These are phyloP conservation scores for Pyrrhoderma noxium DNA, from an alignment of 1,284 basidiomycete species.

Conservation along the genomic window DNA sequence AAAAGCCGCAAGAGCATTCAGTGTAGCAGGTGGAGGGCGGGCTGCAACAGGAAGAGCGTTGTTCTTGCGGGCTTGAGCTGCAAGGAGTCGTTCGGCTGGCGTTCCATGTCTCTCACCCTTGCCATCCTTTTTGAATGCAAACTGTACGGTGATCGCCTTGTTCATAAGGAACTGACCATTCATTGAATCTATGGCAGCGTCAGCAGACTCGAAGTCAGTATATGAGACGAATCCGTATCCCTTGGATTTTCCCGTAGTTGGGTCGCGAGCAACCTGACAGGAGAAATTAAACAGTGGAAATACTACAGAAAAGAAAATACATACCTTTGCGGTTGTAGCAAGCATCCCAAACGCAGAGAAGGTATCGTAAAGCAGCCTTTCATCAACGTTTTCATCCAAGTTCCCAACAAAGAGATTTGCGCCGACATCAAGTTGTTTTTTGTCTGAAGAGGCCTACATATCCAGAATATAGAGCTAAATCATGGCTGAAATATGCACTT, in stretches of 20 bases:
- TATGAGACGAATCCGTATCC: slow-evolving; percentile 96
- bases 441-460: slow-evolving; percentile 81
- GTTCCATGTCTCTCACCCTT: slow-evolving; percentile 98
- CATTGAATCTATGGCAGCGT: slow-evolving; percentile 95
- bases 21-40: slow-evolving; percentile 61
- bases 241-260: slow-evolving; percentile 79
- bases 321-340: slow-evolving; percentile 89
- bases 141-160: slow-evolving; percentile 93
- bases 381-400: slow-evolving; percentile 90
- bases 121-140: slow-evolving; percentile 98
- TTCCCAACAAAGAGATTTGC: slow-evolving; percentile 97
- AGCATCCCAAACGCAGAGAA: slow-evolving; percentile 93
- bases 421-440: slow-evolving; percentile 96
- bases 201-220: slow-evolving; percentile 95
- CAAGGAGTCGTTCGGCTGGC: slow-evolving; percentile 88
- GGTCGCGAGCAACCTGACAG: slow-evolving; percentile 82
- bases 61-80: slow-evolving; percentile 92
- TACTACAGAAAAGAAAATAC: slow-evolving; percentile 5
- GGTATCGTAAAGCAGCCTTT: slow-evolving; percentile 88
- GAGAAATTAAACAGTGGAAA: slow-evolving; percentile 15
- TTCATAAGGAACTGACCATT: slow-evolving; percentile 97
- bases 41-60: slow-evolving; percentile 74
- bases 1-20: slow-evolving; percentile 54
- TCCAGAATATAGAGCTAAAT: slow-evolving; percentile 5
- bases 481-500: not conserved